These are phyloP conservation scores for Gautieria morchelliformis DNA, from an alignment of 768 basidiomycete species.

Conservation along the genomic window DNA sequence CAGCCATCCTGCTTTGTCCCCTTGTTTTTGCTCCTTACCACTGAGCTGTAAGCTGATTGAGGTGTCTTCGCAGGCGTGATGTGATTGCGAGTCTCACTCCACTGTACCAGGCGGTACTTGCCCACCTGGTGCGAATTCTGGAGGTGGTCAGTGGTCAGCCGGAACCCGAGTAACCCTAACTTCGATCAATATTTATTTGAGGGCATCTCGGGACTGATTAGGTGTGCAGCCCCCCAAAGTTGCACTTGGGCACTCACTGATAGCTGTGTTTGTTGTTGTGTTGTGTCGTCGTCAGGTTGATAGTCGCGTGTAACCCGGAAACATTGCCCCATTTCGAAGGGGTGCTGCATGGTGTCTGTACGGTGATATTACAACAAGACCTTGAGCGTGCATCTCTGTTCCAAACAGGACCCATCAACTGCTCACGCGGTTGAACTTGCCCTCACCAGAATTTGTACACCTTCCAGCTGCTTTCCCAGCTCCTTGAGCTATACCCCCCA, in stretches of 20 bases:
- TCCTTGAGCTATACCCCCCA: constrained; percentile 68
- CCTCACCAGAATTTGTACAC: constrained; percentile 80
- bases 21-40: not conserved
- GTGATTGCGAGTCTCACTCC: constrained; percentile 79
- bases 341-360: constrained; percentile 79
- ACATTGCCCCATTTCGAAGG: constrained; percentile 70
- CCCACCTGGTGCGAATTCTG: constrained; percentile 72
- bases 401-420: not conserved
- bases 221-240: constrained; percentile 33
- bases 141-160: constrained; percentile 81
- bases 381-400: constrained; percentile 62
- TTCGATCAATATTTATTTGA: constrained; percentile 99
- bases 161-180: constrained; percentile 94
- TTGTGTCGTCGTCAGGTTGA: constrained; percentile 42
- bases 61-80: constrained; percentile 57
- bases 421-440: not conserved
- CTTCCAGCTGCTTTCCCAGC: constrained; percentile 93
- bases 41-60: not conserved
- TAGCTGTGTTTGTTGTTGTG: not conserved
- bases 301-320: constrained; percentile 59
- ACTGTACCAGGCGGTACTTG: constrained; percentile 52
- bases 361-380: constrained; percentile 81
- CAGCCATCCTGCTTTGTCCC: constrained; percentile 16
- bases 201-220: constrained; percentile 86
- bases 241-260: not conserved